These are phyloP conservation scores for Cordyceps fumosorosea DNA, from an alignment of 2,329 filamentous ascomycete species.

Conservation along the genomic window DNA sequence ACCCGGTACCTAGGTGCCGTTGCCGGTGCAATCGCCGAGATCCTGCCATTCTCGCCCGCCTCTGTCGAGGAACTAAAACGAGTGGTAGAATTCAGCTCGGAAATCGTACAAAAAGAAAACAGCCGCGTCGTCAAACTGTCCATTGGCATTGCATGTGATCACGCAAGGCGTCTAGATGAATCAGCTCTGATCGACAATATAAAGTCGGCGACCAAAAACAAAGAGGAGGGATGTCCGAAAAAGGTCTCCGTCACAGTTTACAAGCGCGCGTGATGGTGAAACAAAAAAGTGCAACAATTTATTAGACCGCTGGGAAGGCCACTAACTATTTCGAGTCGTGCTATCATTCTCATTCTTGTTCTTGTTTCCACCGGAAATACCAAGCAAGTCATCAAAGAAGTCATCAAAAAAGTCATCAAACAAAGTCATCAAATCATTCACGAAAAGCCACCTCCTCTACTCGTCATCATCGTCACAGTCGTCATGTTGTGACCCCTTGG, in stretches of 20 bases:
- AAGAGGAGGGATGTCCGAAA: slow-evolving; percentile 25
- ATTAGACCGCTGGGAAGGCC: slow-evolving; percentile 7
- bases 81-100: slow-evolving; percentile 26
- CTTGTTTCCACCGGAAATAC: slow-evolving; percentile 1
- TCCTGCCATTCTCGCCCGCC: slow-evolving; percentile 37
- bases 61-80: slow-evolving; percentile 27
- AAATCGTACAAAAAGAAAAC: slow-evolving; percentile 21
- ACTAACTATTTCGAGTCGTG: slow-evolving; percentile 19
- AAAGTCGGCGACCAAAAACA: slow-evolving; percentile 28
- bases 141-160: slow-evolving; percentile 27
- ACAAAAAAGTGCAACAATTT: background rate
- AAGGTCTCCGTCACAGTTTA: slow-evolving; percentile 25
- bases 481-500: slow-evolving; percentile 17
- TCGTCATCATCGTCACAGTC: slow-evolving; percentile 23
- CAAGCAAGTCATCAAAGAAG: slow-evolving; percentile 11
- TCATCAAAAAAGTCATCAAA: slow-evolving; percentile 3
- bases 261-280: background rate
- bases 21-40: slow-evolving; percentile 34
- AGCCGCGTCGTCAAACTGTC: slow-evolving; percentile 30
- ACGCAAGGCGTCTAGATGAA: slow-evolving; percentile 25
- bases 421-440: slow-evolving; percentile 5
- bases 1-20: slow-evolving; percentile 46
- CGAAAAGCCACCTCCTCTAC: slow-evolving; percentile 1
- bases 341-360: background rate
- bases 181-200: slow-evolving; percentile 28